These are phyloP conservation scores for Heritiera littoralis DNA, from an alignment of 345 rosid species.

Conservation along the genomic window DNA sequence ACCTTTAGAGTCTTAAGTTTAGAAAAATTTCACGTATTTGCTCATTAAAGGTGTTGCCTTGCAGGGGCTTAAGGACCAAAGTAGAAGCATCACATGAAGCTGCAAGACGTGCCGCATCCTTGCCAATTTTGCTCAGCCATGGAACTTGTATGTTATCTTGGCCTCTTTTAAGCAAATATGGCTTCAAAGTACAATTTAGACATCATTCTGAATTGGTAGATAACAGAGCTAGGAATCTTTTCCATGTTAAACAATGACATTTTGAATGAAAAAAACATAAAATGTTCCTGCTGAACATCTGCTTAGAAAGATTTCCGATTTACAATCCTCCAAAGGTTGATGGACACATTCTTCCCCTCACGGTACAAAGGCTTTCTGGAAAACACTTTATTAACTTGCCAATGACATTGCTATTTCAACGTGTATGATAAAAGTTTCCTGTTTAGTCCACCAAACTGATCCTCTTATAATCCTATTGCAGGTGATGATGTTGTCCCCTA, in stretches of 20 bases:
- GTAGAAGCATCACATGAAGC: constrained; percentile 66
- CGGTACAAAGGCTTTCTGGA: not conserved
- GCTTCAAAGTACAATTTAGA: too few relatives aligned
- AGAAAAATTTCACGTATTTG: not conserved
- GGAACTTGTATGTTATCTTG: constrained; percentile 56
- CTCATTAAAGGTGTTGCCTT: constrained; percentile 16
- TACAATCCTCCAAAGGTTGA: not conserved
- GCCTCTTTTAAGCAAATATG: not conserved
- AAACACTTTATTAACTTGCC: not conserved
- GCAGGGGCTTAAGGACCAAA: constrained; percentile 56
- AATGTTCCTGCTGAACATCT: not conserved
- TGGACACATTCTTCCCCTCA: not conserved
- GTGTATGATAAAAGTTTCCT: not conserved
- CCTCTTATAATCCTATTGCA: constrained; percentile 28
- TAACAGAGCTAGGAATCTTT: not conserved
- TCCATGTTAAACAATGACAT: not conserved
- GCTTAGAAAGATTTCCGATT: not conserved
- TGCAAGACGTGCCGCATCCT: constrained; percentile 61
- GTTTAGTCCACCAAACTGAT: not conserved
- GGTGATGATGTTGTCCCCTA: constrained; percentile 84
- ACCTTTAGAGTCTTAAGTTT: not conserved
- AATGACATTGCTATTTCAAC: too few relatives aligned
- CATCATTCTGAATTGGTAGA: too few relatives aligned
- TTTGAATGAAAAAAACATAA: not conserved
- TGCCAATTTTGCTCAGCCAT: constrained; percentile 63